Percentiles rank a stretch among this genome's conserved stretches.
Conservation (phyloP, 176 grass and related monocot genomes). For the Saccharum officinarum region DNA sequence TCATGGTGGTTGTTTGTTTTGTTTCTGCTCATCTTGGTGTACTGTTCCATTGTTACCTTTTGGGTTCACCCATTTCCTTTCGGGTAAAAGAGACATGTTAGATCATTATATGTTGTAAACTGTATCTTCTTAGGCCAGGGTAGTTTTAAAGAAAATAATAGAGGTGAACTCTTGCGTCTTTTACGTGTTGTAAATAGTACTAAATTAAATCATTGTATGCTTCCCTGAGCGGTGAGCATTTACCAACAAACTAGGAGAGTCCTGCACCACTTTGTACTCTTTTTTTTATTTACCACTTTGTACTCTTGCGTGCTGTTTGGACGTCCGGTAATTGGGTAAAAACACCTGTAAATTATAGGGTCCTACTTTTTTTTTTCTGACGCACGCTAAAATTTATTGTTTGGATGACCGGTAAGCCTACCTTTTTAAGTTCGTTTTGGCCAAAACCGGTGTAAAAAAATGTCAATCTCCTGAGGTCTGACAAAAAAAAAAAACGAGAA, state of each 20-base stretch:
- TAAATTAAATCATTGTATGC: background rate
- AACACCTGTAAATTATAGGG: no score
- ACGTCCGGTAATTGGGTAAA: no score
- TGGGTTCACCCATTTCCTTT: background rate
- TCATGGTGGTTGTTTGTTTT: background rate
- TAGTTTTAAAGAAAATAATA: slow-evolving; percentile 28
- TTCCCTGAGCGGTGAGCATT: background rate
- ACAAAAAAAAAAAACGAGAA: no score
- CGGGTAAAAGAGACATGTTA: background rate
- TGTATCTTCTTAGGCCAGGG: background rate
- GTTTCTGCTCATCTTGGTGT: slow-evolving; percentile 9
- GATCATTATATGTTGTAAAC: background rate
- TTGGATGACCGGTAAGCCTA: no score
- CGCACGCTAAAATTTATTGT: no score
- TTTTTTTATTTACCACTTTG: no score
- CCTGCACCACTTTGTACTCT: background rate
- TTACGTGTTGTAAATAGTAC: slow-evolving; percentile 39
- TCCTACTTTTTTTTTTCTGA: no score
- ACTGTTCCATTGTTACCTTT: slow-evolving; percentile 22
- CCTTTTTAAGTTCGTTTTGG: no score
- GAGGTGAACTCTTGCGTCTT: slow-evolving; percentile 9
- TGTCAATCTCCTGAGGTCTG: no score
- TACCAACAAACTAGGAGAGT: background rate
- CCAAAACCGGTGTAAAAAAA: no score
- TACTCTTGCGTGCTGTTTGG: no score